Evolutionary conservation across 768 basidiomycete species (phyloP).

Genomic region (Collybiopsis confluens): DNA sequence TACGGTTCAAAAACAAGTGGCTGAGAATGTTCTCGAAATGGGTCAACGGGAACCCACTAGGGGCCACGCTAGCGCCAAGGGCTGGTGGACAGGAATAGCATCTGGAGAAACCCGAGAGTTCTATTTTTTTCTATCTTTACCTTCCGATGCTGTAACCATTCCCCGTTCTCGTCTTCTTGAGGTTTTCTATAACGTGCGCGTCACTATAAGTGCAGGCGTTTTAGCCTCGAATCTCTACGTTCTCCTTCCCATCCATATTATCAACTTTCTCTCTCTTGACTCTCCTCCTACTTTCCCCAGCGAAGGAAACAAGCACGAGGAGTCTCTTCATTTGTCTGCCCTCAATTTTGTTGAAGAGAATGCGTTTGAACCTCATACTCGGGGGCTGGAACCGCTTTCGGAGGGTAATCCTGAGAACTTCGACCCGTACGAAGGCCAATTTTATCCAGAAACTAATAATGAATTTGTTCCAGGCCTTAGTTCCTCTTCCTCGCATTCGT

Average conservation of each 20-base stretch:
- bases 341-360: not conserved
- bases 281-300: constrained; percentile 51
- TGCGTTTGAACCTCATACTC: not conserved
- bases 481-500: not conserved
- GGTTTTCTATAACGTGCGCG: constrained; percentile 67
- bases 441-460: not conserved
- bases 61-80: constrained; percentile 75
- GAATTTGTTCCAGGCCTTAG: not conserved
- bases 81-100: constrained; percentile 86
- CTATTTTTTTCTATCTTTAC: constrained; percentile 65
- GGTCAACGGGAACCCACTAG: constrained; percentile 51
- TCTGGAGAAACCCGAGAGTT: constrained; percentile 60
- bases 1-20: constrained; percentile 59
- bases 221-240: constrained; percentile 63
- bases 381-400: constrained; percentile 5
- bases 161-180: constrained; percentile 68
- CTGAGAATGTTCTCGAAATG: constrained; percentile 62
- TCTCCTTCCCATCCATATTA: constrained; percentile 68
- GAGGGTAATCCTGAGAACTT: constrained; percentile 4
- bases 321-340: too few species aligned
- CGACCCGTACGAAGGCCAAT: not conserved
- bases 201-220: constrained; percentile 56
- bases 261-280: constrained; percentile 85
- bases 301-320: too few species aligned
- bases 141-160: constrained; percentile 67